A percentile compares a stretch with the other conserved stretches of the same genome.
phyloP scores from a whole-genome alignment of 2,329 filamentous ascomycete species.

The Hirsutella rhossiliensis region DNA sequence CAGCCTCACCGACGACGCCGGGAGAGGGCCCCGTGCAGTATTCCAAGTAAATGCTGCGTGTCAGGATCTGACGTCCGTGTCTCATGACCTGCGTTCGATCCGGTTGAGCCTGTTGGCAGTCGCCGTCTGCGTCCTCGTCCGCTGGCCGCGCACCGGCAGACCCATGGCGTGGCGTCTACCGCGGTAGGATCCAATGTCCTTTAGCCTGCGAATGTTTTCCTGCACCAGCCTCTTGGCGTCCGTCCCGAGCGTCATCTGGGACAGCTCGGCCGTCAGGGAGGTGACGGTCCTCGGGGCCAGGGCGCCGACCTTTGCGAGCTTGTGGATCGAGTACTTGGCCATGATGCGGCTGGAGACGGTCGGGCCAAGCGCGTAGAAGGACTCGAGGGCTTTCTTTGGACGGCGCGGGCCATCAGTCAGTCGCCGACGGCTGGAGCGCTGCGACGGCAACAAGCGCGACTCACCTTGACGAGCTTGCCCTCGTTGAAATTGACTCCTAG shows the following conservation, averaged over 20 bases:
- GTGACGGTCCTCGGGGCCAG: conserved; percentile 67
- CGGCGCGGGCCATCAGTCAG: background rate
- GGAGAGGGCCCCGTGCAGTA: too few species aligned
- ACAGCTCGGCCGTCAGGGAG: conserved; percentile 72
- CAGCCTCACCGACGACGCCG: too few species aligned
- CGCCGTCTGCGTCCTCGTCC: conserved; percentile 62
- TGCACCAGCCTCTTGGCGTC: conserved; percentile 66
- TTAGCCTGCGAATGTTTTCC: conserved; percentile 76
- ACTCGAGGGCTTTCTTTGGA: conserved; percentile 57
- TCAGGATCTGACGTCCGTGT: too few species aligned
- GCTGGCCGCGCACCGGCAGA: conserved; percentile 82
- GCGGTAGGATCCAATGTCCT: conserved; percentile 82
- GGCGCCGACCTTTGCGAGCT: conserved; percentile 64
- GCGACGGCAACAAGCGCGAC: conserved; percentile 7
- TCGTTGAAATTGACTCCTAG: conserved; percentile 80
- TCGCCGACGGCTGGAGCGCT: background rate
- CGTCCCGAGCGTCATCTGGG: conserved; percentile 88
- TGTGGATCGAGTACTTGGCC: conserved; percentile 81
- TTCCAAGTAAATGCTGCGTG: too few species aligned
- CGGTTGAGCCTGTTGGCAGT: conserved; percentile 51
- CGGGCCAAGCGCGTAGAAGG: conserved; percentile 77
- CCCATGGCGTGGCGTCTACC: conserved; percentile 88
- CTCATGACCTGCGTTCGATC: conserved; percentile 25
- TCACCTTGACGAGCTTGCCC: conserved; percentile 69
- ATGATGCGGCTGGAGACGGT: conserved; percentile 62